Evolutionary conservation across 2,329 filamentous ascomycete species (phyloP).

Genomic region (Colletotrichum noveboracense): DNA sequence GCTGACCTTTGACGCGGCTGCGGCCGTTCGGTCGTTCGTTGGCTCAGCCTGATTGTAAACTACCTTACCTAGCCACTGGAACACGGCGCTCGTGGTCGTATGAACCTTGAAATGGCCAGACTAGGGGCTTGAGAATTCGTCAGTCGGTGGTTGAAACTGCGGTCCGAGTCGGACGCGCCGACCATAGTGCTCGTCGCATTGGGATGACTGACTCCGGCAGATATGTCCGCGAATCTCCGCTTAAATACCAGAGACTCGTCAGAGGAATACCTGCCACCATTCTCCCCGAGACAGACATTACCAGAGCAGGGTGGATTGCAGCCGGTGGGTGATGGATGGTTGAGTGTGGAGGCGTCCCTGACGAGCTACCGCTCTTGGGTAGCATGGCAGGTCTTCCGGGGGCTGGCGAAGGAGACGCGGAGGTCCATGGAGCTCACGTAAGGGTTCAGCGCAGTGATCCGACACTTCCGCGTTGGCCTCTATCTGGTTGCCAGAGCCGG

Average conservation of each 20-base stretch:
- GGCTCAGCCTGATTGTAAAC: neutral
- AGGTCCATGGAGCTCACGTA: neutral
- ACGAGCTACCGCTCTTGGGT: neutral
- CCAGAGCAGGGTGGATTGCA: neutral
- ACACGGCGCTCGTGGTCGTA: neutral
- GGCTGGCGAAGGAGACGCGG: neutral
- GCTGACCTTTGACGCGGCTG: neutral
- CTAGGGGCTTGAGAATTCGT: neutral
- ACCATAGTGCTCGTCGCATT: neutral
- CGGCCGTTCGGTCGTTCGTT: neutral
- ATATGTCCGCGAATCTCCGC: neutral
- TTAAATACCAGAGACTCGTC: neutral
- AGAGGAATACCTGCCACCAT: neutral
- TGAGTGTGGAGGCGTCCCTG: neutral
- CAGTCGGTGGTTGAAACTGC: neutral
- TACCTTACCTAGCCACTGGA: neutral
- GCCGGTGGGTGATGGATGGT: neutral
- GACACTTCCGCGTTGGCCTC: slow-evolving; percentile 16
- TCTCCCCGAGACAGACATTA: neutral
- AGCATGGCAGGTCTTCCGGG: neutral
- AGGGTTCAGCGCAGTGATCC: neutral
- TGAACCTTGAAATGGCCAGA: neutral
- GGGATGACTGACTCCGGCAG: neutral
- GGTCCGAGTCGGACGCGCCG: neutral
- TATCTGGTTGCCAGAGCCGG: neutral